Conservation (phyloP, 2,329 filamentous ascomycete species). For the Aureobasidium mangrovei region DNA sequence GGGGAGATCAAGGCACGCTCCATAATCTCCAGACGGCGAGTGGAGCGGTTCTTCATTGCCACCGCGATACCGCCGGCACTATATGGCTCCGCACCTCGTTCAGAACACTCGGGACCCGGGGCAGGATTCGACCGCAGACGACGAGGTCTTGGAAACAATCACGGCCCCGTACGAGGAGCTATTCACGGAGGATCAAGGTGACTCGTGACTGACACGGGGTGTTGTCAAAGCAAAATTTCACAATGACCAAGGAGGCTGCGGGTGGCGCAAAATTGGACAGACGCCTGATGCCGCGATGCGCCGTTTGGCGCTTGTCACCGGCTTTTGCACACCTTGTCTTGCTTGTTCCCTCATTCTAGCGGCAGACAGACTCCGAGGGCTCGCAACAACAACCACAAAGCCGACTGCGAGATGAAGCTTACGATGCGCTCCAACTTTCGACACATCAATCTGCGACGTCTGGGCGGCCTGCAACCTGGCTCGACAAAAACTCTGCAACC, state of each 20-base stretch:
- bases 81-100: constrained; percentile 6
- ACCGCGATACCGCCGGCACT: constrained; percentile 13
- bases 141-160: constrained; percentile 1
- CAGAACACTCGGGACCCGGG: neutral
- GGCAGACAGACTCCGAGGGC: neutral
- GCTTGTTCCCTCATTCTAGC: neutral
- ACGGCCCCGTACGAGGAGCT: neutral
- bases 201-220: too few species aligned
- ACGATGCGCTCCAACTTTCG: too few species aligned
- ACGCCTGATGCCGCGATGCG: constrained; percentile 8
- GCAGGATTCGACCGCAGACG: neutral
- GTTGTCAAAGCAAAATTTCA: neutral
- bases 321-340: constrained; percentile 2
- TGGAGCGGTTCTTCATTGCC: neutral
- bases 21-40: neutral
- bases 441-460: too few species aligned
- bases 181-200: neutral
- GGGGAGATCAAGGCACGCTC: neutral
- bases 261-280: constrained; percentile 2
- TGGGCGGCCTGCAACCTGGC: too few species aligned
- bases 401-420: too few species aligned
- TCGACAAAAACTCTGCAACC: neutral
- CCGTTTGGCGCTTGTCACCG: neutral
- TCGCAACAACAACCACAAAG: too few species aligned
- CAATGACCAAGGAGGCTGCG: constrained; percentile 1